Conservation (phyloP, 768 basidiomycete genomes). For the Boletellus ananiceps region DNA sequence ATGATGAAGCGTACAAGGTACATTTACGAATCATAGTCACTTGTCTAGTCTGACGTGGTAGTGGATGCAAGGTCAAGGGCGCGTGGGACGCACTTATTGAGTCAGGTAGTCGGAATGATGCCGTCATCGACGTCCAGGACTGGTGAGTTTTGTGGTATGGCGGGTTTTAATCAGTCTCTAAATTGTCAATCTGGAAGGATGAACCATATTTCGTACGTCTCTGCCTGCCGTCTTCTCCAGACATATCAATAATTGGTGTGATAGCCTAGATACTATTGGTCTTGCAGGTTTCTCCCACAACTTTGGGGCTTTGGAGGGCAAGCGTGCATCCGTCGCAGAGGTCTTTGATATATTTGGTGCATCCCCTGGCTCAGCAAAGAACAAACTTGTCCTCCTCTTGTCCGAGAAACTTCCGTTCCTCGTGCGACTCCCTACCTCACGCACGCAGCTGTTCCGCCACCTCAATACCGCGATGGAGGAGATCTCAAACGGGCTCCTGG, state of each 20-base stretch:
- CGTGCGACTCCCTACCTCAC: conserved; percentile 33
- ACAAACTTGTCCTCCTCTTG: conserved; percentile 34
- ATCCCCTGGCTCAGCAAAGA: conserved; percentile 23
- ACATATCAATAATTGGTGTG: neutral
- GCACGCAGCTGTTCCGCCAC: conserved; percentile 29
- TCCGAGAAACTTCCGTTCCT: conserved; percentile 36
- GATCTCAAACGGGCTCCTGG: conserved; percentile 39
- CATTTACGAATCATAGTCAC: neutral
- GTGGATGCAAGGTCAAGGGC: conserved; percentile 20
- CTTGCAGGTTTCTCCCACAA: conserved; percentile 58
- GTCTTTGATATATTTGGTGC: conserved; percentile 36
- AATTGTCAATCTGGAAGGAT: conserved; percentile 17
- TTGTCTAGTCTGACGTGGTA: neutral
- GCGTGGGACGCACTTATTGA: conserved; percentile 27
- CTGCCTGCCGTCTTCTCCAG: neutral
- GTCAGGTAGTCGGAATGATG: conserved; percentile 6
- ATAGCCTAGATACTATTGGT: conserved; percentile 53
- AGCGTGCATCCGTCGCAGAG: conserved; percentile 37
- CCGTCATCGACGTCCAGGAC: conserved; percentile 34
- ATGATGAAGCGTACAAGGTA: conserved; percentile 39
- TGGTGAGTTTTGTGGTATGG: conserved; percentile 18
- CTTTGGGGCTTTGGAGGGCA: conserved; percentile 50
- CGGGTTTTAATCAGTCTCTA: neutral
- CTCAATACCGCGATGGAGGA: conserved; percentile 34
- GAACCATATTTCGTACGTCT: conserved; percentile 32